Evolutionary conservation across 805 yeast species (phyloP).

Genomic region (Schwanniomyces occidentalis): DNA sequence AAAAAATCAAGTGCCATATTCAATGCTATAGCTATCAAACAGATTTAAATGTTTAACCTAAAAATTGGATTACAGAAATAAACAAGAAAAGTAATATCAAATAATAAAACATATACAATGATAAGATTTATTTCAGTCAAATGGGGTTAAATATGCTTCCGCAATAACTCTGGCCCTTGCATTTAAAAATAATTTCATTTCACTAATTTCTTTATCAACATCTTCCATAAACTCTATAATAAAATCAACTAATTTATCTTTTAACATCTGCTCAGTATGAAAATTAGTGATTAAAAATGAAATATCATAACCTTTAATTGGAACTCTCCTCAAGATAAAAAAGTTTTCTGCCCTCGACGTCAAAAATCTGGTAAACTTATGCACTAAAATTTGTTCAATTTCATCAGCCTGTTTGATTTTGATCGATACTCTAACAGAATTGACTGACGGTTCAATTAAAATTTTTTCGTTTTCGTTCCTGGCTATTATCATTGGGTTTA

Average conservation of each 20-base stretch:
- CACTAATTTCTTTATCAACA: conserved; percentile 97
- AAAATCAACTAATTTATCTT: conserved; percentile 92
- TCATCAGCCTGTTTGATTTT: conserved; percentile 97
- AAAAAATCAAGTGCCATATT: too few species aligned
- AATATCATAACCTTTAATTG: conserved; percentile 88
- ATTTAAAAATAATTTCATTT: conserved; percentile 93
- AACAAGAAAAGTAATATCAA: too few species aligned
- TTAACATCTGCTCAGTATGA: conserved; percentile 94
- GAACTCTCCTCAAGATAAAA: conserved; percentile 86
- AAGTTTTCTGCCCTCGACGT: conserved; percentile 96
- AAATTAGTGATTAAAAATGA: conserved; percentile 90
- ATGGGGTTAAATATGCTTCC: conserved; percentile 89
- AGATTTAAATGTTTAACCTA: too few species aligned
- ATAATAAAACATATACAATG: too few species aligned
- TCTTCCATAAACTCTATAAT: conserved; percentile 99
- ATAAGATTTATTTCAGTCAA: conserved; percentile 43
- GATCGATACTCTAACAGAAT: conserved; percentile 86
- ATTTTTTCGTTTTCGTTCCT: conserved; percentile 93
- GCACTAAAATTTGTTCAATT: conserved; percentile 91
- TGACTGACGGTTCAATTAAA: conserved; percentile 89
- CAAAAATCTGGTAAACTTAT: conserved; percentile 89
- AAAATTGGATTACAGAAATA: too few species aligned
- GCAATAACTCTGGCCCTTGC: conserved; percentile 98
- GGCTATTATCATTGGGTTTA: conserved; percentile 86
- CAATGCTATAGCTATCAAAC: too few species aligned